Evolutionary conservation across 306 rosid genomes (phyloP).

Genomic region (Prunus mongolica): DNA sequence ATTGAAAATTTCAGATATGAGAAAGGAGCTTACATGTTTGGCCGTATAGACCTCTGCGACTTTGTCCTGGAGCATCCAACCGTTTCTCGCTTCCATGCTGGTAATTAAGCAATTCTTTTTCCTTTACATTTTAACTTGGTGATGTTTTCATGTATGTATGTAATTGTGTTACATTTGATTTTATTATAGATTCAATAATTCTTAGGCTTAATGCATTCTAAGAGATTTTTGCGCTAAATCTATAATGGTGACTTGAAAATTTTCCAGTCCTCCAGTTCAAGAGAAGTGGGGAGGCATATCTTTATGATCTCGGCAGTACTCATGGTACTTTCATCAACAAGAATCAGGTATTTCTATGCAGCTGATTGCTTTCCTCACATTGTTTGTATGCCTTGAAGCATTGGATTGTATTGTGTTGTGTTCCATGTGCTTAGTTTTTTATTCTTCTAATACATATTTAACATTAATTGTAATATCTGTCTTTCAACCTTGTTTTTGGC

Average conservation of each 20-base stretch:
- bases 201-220: neutral
- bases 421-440: neutral
- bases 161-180: neutral
- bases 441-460: neutral
- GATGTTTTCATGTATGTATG: neutral
- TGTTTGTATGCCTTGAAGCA: neutral
- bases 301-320: slow-evolving; percentile 94
- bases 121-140: neutral
- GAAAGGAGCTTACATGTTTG: slow-evolving; percentile 96
- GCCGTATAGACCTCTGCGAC: slow-evolving; percentile 86
- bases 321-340: slow-evolving; percentile 89
- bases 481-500: neutral
- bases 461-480: neutral
- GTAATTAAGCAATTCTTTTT: slow-evolving; percentile 21
- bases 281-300: slow-evolving; percentile 75
- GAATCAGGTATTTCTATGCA: slow-evolving; percentile 56
- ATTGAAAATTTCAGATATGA: slow-evolving; percentile 38
- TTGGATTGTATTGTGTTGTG: neutral
- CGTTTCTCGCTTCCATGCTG: slow-evolving; percentile 90
- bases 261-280: slow-evolving; percentile 75
- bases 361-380: neutral
- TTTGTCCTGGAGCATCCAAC: slow-evolving; percentile 83
- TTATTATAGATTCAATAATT: neutral
- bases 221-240: neutral
- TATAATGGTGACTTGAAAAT: neutral